A percentile compares a stretch with the other conserved stretches of the same genome.
These are phyloP conservation scores for Leptomonas seymouri DNA, from an alignment of 208 protist genomes.

Conservation along the genomic window DNA sequence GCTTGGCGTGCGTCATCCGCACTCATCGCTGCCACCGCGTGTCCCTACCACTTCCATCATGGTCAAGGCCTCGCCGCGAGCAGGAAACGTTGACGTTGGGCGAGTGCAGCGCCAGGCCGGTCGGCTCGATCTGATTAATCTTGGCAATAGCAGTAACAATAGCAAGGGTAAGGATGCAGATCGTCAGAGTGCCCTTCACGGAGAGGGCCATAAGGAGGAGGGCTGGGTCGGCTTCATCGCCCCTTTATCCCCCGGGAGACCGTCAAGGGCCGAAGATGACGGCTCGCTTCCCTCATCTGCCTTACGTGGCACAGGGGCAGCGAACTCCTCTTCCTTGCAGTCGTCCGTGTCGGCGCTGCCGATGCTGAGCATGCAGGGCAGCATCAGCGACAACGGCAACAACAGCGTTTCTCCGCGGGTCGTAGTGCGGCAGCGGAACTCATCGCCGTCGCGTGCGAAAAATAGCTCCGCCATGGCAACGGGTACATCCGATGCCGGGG, in stretches of 20 bases:
- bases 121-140: no score
- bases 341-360: slow-evolving; percentile 13
- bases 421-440: slow-evolving; percentile 21
- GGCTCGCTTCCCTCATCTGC: neutral
- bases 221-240: neutral
- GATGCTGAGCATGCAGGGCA: neutral
- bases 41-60: no score
- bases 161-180: no score
- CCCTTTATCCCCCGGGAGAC: neutral
- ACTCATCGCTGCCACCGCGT: no score
- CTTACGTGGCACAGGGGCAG: neutral
- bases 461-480: neutral
- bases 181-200: neutral
- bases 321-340: slow-evolving; percentile 7
- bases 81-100: no score
- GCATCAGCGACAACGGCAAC: neutral
- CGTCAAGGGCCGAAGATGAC: neutral
- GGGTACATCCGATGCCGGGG: neutral
- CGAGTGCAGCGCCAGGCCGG: no score
- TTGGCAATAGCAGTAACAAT: no score
- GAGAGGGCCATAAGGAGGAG: neutral
- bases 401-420: neutral
- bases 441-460: slow-evolving; percentile 6
- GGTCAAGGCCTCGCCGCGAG: no score
- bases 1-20: no score